Evolutionary conservation across 2,329 filamentous ascomycete genomes (phyloP), one percentile per base, ranked within the genome.

Genomic region (Fusarium nurragi): DNA sequence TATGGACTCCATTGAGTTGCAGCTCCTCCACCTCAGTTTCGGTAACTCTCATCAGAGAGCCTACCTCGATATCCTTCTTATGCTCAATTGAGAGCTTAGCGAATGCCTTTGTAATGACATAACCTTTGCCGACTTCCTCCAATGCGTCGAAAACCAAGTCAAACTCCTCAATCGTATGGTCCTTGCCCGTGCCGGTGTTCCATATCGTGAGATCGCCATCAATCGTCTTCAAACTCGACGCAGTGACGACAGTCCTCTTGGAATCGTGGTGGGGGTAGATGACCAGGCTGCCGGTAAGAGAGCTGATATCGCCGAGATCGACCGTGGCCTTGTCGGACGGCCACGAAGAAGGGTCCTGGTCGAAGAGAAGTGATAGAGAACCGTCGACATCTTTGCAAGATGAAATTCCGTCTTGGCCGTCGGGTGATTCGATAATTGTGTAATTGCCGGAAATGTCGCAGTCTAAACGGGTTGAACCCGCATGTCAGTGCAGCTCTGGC

Each of bases 381-480:
- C 71, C 71, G 41, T 73, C 69, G 38, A 73, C 64, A 11, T 64
- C 60, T 45, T 46, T 65, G 44, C 71, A 73, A 4, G 67, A 67
- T 25, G 68, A 66, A 39, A 73, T 63, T 51, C 50, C 40, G 14
- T 67, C 53, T 46, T 44, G 44, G 11, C 55, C 65, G 30, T 65
- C 54, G 43, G 71, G 71, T 14, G 59, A 44, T 22, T 68, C 54
- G 57, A 73, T 71, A 45, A 67, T 69, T 3, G 71, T 73, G 54
- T 73, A 70, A 55, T 73, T 73, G 40, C 64, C 61, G 23, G 69
- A 67, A 50, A 71, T 50, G 38, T 73, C 54, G 54, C 71, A 73
- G 36, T 70, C 71, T 73, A 46, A 8, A 28, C 46, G 36, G 41
- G 54, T 56, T 19, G 18, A 43, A 12, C 7, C 32, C 19, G 13